Base-by-base conservation (phyloP, 129 eudicot species). In the Cynara cardunculus region DNA sequence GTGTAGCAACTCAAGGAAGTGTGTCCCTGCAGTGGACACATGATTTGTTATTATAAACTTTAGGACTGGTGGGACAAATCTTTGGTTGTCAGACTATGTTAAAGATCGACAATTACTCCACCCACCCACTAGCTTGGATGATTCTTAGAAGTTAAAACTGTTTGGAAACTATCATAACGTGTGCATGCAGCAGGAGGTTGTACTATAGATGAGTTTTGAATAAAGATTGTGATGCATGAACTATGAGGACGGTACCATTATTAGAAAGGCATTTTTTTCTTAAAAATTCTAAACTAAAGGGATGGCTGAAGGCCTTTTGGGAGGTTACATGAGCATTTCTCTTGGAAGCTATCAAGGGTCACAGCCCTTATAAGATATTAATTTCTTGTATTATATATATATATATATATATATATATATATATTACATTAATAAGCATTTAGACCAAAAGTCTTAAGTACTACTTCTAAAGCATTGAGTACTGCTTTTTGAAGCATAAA, bases 21-120 rank as follows among this genome's bases (percentile, higher is more conserved):
- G 49, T 84, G 90, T 84, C 90, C 77, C 66, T 64, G 25, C 69
- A 62, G 79, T 81, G 85, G 87, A 78, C 80, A 87, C 85, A 75
- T 21, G 16, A 56, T 86, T 82, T 79, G 84, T 74, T 75, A 41
- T 74, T 65, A 67, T 84, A 64, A 49, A 69, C 39, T 44, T 41
- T 32, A 62, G 26, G 75, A 67, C 53, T 59, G 82, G 86, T 83
- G 84, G 81, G 77, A 67, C 84, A 76, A 80, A 85, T 85, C 86
- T 84, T 84, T 89, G 74, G 91, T 81, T 87, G 93, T 89, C 90
- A 87, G 84, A 25, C 70, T 72, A 59, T 71, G 81, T 73, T 70
- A 82, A 85, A 78, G 87, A 81, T 72, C 26, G 59, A 84, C 84
- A 89, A 85, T 84, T 81, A 75, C 74, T 82, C 68, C 72, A 78